These are phyloP conservation scores for Alternaria brassicae DNA, from an alignment of 2,329 filamentous ascomycete species.

Conservation along the genomic window DNA sequence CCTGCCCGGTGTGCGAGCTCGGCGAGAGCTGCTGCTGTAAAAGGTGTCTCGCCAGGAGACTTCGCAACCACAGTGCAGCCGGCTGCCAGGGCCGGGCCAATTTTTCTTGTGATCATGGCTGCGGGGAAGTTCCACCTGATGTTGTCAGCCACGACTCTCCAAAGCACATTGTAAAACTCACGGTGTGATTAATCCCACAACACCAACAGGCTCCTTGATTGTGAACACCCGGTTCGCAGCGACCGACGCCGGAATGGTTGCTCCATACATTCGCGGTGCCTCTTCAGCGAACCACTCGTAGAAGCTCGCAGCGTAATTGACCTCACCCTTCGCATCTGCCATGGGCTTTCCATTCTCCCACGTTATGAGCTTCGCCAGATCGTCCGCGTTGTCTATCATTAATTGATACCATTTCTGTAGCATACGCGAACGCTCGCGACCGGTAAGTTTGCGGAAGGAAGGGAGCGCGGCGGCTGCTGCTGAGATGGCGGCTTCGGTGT, in stretches of 20 bases:
- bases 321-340: constrained; percentile 57
- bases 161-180: constrained; percentile 38
- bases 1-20: constrained; percentile 87
- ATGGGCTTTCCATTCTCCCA: constrained; percentile 90
- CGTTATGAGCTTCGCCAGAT: constrained; percentile 82
- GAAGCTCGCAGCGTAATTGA: constrained; percentile 51
- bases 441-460: constrained; percentile 73
- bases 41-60: constrained; percentile 89
- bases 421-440: constrained; percentile 75
- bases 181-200: constrained; percentile 82
- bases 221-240: constrained; percentile 78
- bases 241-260: constrained; percentile 73
- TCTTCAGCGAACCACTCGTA: constrained; percentile 54
- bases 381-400: constrained; percentile 78
- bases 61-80: constrained; percentile 95
- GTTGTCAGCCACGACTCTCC: constrained; percentile 4
- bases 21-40: constrained; percentile 84
- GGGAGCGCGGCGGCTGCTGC: constrained; percentile 81
- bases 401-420: constrained; percentile 83
- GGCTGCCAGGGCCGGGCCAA: constrained; percentile 77
- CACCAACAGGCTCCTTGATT: constrained; percentile 82
- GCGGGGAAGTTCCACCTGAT: constrained; percentile 76
- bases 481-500: constrained; percentile 81
- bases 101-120: constrained; percentile 60
- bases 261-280: constrained; percentile 60